Evolutionary conservation across 306 rosid genomes (phyloP).

Genomic region (Sicyos baderoa): DNA sequence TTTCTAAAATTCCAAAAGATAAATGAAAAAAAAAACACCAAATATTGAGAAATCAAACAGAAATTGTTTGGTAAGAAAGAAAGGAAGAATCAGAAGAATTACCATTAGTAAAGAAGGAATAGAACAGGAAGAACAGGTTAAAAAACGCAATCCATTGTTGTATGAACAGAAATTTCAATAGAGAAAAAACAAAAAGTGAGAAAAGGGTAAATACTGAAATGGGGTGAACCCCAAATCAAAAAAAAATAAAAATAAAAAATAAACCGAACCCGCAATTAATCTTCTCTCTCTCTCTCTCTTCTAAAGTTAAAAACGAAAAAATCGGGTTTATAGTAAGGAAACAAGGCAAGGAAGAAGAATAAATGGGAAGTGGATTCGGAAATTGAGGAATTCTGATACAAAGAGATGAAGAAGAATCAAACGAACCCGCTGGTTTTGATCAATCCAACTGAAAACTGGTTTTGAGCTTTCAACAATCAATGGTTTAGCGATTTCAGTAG

Average conservation of each 20-base stretch:
- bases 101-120: slow-evolving; percentile 1
- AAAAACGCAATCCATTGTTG: slow-evolving; percentile 15
- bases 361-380: background rate
- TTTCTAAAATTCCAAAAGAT: slow-evolving; percentile 26
- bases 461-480: background rate
- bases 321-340: background rate
- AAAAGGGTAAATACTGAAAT: slow-evolving; percentile 22
- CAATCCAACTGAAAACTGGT: background rate
- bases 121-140: background rate
- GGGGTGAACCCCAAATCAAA: slow-evolving; percentile 1
- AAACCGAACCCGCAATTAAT: background rate
- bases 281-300: background rate
- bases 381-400: background rate
- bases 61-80: slow-evolving; percentile 17
- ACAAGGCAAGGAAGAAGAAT: slow-evolving; percentile 12
- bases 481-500: background rate
- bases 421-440: background rate
- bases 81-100: slow-evolving; percentile 13
- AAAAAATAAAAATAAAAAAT: too few species aligned
- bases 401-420: background rate
- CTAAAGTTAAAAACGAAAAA: background rate
- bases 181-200: slow-evolving; percentile 4
- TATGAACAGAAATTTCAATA: background rate
- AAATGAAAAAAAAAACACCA: slow-evolving; percentile 18
- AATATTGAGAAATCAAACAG: slow-evolving; percentile 28